Base-by-base conservation (phyloP, 768 basidiomycete genomes). In the Russula dissimulans region DNA sequence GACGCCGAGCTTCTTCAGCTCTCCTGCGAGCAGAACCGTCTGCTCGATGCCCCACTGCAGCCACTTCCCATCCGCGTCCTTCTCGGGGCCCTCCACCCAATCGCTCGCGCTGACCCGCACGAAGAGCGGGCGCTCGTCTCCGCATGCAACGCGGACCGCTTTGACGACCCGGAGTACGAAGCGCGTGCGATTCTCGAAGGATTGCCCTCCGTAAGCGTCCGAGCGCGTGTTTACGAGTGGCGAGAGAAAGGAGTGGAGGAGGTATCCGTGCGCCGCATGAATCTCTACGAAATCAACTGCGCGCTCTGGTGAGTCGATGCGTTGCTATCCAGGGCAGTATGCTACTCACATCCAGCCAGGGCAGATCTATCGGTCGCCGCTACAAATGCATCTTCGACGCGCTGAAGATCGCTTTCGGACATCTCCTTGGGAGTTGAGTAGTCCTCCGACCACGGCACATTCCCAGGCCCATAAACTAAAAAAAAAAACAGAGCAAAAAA, bases 21-120 rank as follows among this genome's bases (percentile, higher is more conserved):
- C 78, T 14, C 77, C 77, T 2, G 77, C 76, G 34, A 84, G 76
- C 38, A 84, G 67, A 36, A 76, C 83, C 69, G 80, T 87, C 71
- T 93, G 91, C 67, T 90, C 84, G 54, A 90, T 74, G 11, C 89
- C 90, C 87, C 89, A 89, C 54, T 82, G 78, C 59, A 75, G 77
- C 81, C 81, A 89, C 56, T 73, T 70, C 14, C 80, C 84, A 18
- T 81, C 69, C 7, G 68, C 74, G 72, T 74, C 79, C 69, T 76
- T 78, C 72, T 82, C 87, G 2, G 76, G 76, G 0, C 75, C 75
- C 43, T 77, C 77, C 15, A 76, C 75, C 81, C 80, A 83, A 62
- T 84, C 83, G 5, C 74, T 76, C 14, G 78, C 83, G 61, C 75
- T 78, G 54, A 83, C 68, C 26, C 82, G 75, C 51, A 86, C 82